These are phyloP conservation scores for Phytophthora citrophthora DNA, from an alignment of 352 stramenopile species.

Conservation along the genomic window DNA sequence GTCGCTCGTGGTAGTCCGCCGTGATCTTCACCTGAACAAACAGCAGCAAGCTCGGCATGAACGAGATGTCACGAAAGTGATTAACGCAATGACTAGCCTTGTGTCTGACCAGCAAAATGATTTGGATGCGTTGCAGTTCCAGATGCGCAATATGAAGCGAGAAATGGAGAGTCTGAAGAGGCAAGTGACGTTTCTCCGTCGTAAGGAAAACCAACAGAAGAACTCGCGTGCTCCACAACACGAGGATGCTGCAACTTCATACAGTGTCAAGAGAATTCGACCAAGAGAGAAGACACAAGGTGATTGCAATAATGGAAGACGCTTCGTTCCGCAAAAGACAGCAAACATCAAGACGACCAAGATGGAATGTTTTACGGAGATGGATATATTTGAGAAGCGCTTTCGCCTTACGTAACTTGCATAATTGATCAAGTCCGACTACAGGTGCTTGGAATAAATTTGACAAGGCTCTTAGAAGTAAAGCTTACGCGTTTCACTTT, in stretches of 20 bases:
- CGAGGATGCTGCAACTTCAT: slow-evolving; percentile 2
- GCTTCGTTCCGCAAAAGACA: slow-evolving; percentile 5
- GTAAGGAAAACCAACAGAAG: slow-evolving; percentile 14
- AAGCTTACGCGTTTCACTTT: slow-evolving; percentile 74
- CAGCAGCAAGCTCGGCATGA: slow-evolving; percentile 29
- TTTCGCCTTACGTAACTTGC: slow-evolving; percentile 28
- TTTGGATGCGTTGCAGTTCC: slow-evolving; percentile 22
- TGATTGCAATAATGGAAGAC: background rate
- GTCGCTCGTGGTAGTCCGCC: slow-evolving; percentile 30
- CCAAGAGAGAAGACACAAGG: background rate
- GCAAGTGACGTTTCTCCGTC: slow-evolving; percentile 23
- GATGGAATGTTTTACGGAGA: slow-evolving; percentile 35
- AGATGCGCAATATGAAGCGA: slow-evolving; percentile 20
- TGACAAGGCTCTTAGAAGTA: slow-evolving; percentile 54
- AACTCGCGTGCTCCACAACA: slow-evolving; percentile 8
- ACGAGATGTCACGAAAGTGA: slow-evolving; percentile 45
- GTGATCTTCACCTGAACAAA: slow-evolving; percentile 32
- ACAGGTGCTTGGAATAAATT: slow-evolving; percentile 6
- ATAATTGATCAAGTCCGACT: slow-evolving; percentile 21
- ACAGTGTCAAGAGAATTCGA: background rate
- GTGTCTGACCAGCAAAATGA: slow-evolving; percentile 56
- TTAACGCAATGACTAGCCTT: slow-evolving; percentile 50
- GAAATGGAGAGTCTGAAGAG: slow-evolving; percentile 30
- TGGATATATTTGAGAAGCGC: slow-evolving; percentile 49
- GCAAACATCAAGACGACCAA: slow-evolving; percentile 12